Base-by-base conservation (phyloP, 75 land plant species). In the Azolla pinnata region DNA sequence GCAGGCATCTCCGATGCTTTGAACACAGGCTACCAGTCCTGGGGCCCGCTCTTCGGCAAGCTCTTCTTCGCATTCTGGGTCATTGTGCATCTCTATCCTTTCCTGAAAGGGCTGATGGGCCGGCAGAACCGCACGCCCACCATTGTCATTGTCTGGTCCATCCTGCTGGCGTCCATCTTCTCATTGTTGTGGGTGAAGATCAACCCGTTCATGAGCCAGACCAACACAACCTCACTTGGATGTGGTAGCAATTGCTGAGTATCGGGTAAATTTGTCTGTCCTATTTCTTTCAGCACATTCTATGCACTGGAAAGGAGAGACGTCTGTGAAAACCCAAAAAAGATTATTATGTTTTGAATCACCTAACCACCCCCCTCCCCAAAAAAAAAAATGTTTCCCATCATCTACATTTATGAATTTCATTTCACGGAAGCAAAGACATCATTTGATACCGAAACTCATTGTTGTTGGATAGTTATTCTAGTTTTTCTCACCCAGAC, bases 91-190 rank as follows among this genome's bases (percentile, higher is more conserved):
- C 68, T 81, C 23, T 74, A 81, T 60, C 83, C 83, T 16, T 81
- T 81, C 78, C 82, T 81, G 44, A 82, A 82, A 57, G 85, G 85
- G 54, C 54, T 82, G 33, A 82, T 82, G 83, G 82, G 85, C 2
- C 56, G 83, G 19, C 85, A 82, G 47, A 82, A 82, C 67, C 68
- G 85, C 29, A 82, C 83, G 1, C 85, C 85, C 8, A 82, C 83
- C 21, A 79, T 82, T 48, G 76, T 82, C 40, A 69, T 82, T 28
- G 82, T 82, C n/a, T 79, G 83, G 85, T 79, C 85, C 28, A 61
- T 79, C 45, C 79, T 82, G 26, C 65, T 79, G 34, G 85, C 85
- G 3, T 79, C 85, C 59, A 82, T 79, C 54, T 79, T 82, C 73
- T 82, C 85, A 4, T 63, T 82, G 28, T 38, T 79, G 9, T 79